phyloP scores from a whole-genome alignment of 2,329 filamentous ascomycete genomes.

The Diplodia mutila region DNA sequence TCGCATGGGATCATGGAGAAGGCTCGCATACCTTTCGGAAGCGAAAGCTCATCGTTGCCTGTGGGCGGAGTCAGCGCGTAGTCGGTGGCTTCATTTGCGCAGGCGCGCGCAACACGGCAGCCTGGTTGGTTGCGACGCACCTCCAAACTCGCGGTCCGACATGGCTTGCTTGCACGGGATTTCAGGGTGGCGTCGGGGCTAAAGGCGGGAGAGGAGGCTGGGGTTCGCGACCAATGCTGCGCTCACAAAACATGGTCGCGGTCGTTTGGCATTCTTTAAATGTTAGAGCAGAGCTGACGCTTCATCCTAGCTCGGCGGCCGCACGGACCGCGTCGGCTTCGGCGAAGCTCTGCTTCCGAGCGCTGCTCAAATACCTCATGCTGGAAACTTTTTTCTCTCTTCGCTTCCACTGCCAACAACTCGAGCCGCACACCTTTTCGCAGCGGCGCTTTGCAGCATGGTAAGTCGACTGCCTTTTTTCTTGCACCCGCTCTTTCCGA shows the following conservation, averaged over 20 bases:
- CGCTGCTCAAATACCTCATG: background rate
- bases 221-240: slow-evolving; percentile 14
- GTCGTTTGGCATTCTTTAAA: slow-evolving; percentile 24
- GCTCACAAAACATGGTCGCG: slow-evolving; percentile 18
- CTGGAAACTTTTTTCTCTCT: slow-evolving; percentile 14
- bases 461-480: background rate
- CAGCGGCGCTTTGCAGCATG: background rate
- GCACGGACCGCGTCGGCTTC: slow-evolving; percentile 5
- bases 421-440: background rate
- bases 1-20: background rate
- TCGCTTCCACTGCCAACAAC: background rate
- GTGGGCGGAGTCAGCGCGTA: background rate
- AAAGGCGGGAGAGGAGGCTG: background rate
- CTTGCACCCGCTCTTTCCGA: slow-evolving; percentile 33
- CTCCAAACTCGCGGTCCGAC: slow-evolving; percentile 49
- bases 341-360: slow-evolving; percentile 15
- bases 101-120: background rate
- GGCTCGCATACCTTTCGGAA: slow-evolving; percentile 44
- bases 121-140: slow-evolving; percentile 28
- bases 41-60: slow-evolving; percentile 46
- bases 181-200: background rate
- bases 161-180: slow-evolving; percentile 32
- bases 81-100: background rate
- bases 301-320: slow-evolving; percentile 11
- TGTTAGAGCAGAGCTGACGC: slow-evolving; percentile 23